A percentile compares a stretch with the other conserved stretches of the same genome.
Evolutionary conservation across 2,329 filamentous ascomycete genomes (phyloP).

Genomic region (Microdochium bolleyi): DNA sequence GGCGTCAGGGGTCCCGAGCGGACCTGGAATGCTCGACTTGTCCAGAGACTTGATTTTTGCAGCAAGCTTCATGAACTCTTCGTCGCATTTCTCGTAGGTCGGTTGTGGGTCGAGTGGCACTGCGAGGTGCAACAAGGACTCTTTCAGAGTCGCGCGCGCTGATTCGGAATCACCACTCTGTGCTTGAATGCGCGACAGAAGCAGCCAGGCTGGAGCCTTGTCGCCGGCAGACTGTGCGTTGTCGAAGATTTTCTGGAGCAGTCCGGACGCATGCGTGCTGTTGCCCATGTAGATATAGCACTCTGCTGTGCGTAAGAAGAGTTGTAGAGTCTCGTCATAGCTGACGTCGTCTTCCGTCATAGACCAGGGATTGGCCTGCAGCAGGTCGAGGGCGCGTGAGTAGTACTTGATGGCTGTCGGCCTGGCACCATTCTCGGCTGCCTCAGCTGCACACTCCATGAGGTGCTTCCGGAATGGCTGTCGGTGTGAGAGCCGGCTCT

Average conservation of each 20-base stretch:
- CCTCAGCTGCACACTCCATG: conserved; percentile 68
- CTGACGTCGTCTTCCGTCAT: conserved; percentile 62
- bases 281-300: conserved; percentile 75
- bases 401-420: conserved; percentile 80
- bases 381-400: conserved; percentile 64
- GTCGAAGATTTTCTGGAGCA: conserved; percentile 63
- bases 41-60: conserved; percentile 52
- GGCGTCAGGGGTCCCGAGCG: conserved; percentile 36
- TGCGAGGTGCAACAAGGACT: conserved; percentile 63
- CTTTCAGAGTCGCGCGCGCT: conserved; percentile 62
- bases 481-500: conserved; percentile 50
- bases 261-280: conserved; percentile 54
- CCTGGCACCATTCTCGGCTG: conserved; percentile 74
- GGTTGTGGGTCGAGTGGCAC: conserved; percentile 58
- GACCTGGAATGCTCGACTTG: conserved; percentile 33
- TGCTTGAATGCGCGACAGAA: conserved; percentile 72
- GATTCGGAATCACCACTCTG: conserved; percentile 63
- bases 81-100: conserved; percentile 70
- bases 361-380: conserved; percentile 74
- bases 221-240: conserved; percentile 67
- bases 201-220: conserved; percentile 75
- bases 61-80: conserved; percentile 59
- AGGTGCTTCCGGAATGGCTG: conserved; percentile 67
- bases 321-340: conserved; percentile 77
- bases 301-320: conserved; percentile 74